Base-by-base conservation (phyloP, 371 early-diverging fungal genomes). In the Aphelidium insulamus region DNA sequence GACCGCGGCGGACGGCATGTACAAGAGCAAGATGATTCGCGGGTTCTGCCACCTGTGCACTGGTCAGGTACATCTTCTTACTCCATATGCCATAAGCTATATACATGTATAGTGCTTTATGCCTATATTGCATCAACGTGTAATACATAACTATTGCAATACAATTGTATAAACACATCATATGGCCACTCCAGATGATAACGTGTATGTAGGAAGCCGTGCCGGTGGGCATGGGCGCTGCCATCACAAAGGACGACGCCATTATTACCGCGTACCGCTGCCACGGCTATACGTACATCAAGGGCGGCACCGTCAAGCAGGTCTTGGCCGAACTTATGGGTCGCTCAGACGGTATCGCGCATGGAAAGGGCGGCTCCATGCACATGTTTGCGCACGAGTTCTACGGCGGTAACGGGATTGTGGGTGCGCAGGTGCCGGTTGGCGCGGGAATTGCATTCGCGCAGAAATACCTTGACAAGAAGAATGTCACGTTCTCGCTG, bases 361-460 rank as follows among this genome's bases (percentile, higher is more conserved):
- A 72, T 51, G 99, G 99, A 36, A 98, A 95, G 72, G 99, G 99
- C 43, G 99, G 99, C 21, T 97, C 98, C 37, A 98, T 98, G 99
- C 99, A 98, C 72, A 85, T 98, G 77, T 98, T 91, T 59, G 77
- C 84, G 33, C 63, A 66, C 33, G 71, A 77, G 52, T 97, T 98
- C 63, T 95, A 77, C 57, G 99, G 99, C 45, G 99, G 99, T 40
- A 95, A 98, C 71, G 99, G 99, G 45, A 97, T 98, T 49, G 99
- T 98, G 37, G 99, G 99, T 40, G 97, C 99, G 26, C 99, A 98
- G 62, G 82, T 94, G 26, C 91, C 97, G 27, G 64, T 98, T 39
- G 97, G 97, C 36, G 82, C 91, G 8, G 99, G 99, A 47, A 67
- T 91, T 39, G 94, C 95, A 23, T 81, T 94, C 48, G 71, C 86